Base-by-base conservation (phyloP, 2,329 filamentous ascomycete species). In the Fusarium gaditjirri region DNA sequence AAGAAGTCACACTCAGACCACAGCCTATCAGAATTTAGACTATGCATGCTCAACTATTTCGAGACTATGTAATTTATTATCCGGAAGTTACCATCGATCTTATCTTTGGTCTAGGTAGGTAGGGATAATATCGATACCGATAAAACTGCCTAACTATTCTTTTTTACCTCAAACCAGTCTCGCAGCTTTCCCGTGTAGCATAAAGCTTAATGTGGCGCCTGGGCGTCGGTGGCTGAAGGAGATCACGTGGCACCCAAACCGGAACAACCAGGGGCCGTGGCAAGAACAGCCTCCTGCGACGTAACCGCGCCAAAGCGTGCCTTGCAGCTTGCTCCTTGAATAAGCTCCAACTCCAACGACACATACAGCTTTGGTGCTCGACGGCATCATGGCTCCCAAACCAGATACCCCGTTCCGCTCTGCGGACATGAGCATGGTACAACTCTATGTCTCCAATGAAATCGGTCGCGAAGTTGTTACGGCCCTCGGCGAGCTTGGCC, bases 371-470 rank as follows among this genome's bases (percentile, higher is more conserved):
- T 72, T 74, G 80, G 79, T 77, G 78, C 72, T 73, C 67, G 67
- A 61, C 70, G 67, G 65, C 79, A 75, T 78, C 79, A 92, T 92
- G 90, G 89, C 89, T 83, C 86, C 88, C 76, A 84, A 86, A 82
- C 85, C 94, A 86, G 94, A 98, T 86, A 97, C 95, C 84, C 93
- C 98, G 87, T 98, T 99, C 91, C 95, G 97, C 89, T 99, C 96
- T 82, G 94, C 94, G 93, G 94, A 98, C 84, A 99, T 99, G 96
- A 98, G 94, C 89, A 92, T 99, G 92, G 97, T 97, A 80, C 96
- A 99, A 91, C 92, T 99, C 80, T 99, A 98, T 85, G 97, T 99
- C 79, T 94, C 96, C 80, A 98, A 98, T 82, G 96, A 99, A 88
- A 98, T 99, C 77, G 95, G 96, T 78, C 91, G 96, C 81, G 97